Base-by-base conservation (phyloP, 805 yeast genomes). In the Cyberlindnera americana region DNA sequence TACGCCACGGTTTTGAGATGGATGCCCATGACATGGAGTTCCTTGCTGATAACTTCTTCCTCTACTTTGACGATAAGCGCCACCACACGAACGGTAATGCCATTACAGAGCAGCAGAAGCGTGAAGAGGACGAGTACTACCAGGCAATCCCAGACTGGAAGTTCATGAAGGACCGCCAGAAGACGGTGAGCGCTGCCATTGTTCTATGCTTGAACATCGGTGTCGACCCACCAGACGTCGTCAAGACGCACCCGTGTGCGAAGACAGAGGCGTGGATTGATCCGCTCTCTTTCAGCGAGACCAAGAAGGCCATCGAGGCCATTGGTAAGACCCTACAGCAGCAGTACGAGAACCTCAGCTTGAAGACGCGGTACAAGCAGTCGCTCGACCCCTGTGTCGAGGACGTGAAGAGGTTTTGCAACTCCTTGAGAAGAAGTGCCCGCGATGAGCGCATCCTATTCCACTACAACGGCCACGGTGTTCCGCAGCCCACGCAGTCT, bases 381-480 rank as follows among this genome's bases (percentile, higher is more conserved):
- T 81, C 87, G 32, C 66, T 93, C 41, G 98, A 93, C 59, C 98
- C 98, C 2, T 85, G 90, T 39, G 96, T 90, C 16, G 99, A 93
- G 57, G 99, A 93, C 56, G 83, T 89, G 28, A 91, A 91, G 57
- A 70, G 97, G 35, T 84, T 90, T 51, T 90, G 97, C 60, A 83
- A 87, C 50, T 84, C 95, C 0, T 66, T 93, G 44, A 70, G 99
- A 50, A 72, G 97, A 40, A 83, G 84, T 42, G 95, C 97, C 3
- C 87, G 90, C 56, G 97, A 91, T 46, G 98, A 91, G 59, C 72
- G 99, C 44, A 84, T 91, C 9, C 61, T 93, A 38, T 91, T 93
- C 60, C 98, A 93, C 60, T 93, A 93, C 60, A 93, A 93, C 53
- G 99, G 99, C 6, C 99, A 93, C 58, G 99, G 99, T 18, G 99